These are phyloP conservation scores for Mycena vitilis DNA, from an alignment of 768 basidiomycete species.

Conservation along the genomic window DNA sequence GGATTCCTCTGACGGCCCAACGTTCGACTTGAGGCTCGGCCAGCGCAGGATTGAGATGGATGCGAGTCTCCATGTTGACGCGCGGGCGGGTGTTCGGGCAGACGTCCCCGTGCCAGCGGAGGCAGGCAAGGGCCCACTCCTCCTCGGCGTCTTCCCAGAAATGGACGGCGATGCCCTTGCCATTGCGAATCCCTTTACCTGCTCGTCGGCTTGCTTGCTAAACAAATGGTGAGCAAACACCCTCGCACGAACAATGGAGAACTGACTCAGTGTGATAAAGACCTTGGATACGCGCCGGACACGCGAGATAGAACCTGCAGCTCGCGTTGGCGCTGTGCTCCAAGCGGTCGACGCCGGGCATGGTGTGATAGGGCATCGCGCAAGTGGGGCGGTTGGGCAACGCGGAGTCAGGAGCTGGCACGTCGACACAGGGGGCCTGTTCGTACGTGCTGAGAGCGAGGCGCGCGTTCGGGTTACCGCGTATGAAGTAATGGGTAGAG, in stretches of 20 bases:
- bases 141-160: not conserved
- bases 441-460: too few relatives aligned
- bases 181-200: not conserved
- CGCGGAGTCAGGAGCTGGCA: not conserved
- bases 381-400: not conserved
- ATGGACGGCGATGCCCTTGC: not conserved
- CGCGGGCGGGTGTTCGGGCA: not conserved
- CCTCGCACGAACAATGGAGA: not conserved
- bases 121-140: not conserved
- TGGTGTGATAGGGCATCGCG: not conserved
- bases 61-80: not conserved
- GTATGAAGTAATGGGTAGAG: not conserved
- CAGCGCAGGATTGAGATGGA: conserved; percentile 1
- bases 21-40: too few relatives aligned
- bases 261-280: not conserved
- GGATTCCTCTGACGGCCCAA: not conserved
- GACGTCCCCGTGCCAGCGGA: not conserved
- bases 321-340: not conserved
- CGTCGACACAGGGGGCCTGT: not conserved
- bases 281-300: not conserved
- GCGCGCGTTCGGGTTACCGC: too few relatives aligned
- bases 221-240: too few relatives aligned
- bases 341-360: not conserved
- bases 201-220: not conserved
- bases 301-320: not conserved